Evolutionary conservation across 257 asterid genomes (phyloP).

Genomic region (Lithospermum erythrorhizon): DNA sequence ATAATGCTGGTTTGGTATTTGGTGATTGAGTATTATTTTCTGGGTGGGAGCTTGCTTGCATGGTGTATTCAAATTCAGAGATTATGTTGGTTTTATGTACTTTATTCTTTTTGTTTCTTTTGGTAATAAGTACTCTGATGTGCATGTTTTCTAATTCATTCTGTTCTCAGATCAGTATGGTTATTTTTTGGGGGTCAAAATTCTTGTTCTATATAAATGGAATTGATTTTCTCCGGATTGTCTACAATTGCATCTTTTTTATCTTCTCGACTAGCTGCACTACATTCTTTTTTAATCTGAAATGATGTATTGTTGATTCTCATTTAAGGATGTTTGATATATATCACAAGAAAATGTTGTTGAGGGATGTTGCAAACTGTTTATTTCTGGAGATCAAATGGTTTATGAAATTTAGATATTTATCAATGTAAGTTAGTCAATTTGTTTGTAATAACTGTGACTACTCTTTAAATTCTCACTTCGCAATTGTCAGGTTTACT

Average conservation of each 20-base stretch:
- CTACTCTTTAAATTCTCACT: no score
- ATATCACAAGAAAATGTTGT: no score
- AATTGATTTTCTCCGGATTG: not conserved
- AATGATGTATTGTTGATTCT: no score
- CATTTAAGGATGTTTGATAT: no score
- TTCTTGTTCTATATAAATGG: not conserved
- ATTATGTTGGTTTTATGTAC: not conserved
- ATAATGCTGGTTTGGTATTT: not conserved
- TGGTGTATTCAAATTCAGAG: not conserved
- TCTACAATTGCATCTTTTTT: not conserved
- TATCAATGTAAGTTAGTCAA: no score
- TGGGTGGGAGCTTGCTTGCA: constrained; percentile 13
- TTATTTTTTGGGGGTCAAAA: not conserved
- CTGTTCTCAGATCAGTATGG: not conserved
- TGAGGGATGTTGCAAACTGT: not conserved
- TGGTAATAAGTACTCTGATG: not conserved
- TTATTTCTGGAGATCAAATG: no score
- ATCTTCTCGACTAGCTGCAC: no score
- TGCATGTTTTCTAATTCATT: not conserved
- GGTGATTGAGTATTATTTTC: not conserved
- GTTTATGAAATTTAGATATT: no score
- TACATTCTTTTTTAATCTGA: not conserved
- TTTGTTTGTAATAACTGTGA: no score
- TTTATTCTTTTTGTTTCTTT: not conserved
- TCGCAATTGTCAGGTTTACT: no score